Evolutionary conservation across 257 asterid genomes (phyloP).

Genomic region (Penstemon barbatus): DNA sequence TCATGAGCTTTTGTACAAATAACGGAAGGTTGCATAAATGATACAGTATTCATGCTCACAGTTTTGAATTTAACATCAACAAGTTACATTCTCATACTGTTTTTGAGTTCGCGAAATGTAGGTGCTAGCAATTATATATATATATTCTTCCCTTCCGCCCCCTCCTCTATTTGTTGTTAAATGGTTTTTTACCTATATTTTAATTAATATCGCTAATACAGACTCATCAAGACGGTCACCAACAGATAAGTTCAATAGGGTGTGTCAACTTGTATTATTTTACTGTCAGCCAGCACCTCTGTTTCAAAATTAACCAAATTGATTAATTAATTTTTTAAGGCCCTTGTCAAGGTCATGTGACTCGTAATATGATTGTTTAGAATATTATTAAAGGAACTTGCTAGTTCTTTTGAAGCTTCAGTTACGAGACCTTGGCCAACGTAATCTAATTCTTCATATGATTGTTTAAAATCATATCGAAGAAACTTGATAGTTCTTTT

Average conservation of each 20-base stretch:
- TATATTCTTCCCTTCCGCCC: neutral
- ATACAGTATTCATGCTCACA: slow-evolving; percentile 16
- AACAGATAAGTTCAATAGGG: too few species aligned
- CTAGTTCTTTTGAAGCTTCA: neutral
- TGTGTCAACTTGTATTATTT: too few species aligned
- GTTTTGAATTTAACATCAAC: slow-evolving; percentile 25
- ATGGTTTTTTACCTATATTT: neutral
- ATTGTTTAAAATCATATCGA: neutral
- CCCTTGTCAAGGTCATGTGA: too few species aligned
- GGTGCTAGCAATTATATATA: neutral
- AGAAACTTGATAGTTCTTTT: slow-evolving; percentile 11
- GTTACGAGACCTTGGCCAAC: neutral
- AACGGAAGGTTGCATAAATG: slow-evolving; percentile 15
- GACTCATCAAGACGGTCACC: too few species aligned
- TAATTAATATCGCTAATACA: too few species aligned
- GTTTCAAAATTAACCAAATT: too few species aligned
- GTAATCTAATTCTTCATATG: neutral
- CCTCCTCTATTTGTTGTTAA: neutral
- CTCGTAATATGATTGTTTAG: too few species aligned
- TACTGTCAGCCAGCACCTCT: too few species aligned
- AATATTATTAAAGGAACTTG: neutral
- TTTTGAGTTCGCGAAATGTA: neutral
- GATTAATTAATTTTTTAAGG: too few species aligned
- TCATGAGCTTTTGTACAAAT: slow-evolving; percentile 23
- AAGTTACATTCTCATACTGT: neutral